phyloP scores from a whole-genome alignment of 2,329 filamentous ascomycete species.

The Tricladium varicosporioides region DNA sequence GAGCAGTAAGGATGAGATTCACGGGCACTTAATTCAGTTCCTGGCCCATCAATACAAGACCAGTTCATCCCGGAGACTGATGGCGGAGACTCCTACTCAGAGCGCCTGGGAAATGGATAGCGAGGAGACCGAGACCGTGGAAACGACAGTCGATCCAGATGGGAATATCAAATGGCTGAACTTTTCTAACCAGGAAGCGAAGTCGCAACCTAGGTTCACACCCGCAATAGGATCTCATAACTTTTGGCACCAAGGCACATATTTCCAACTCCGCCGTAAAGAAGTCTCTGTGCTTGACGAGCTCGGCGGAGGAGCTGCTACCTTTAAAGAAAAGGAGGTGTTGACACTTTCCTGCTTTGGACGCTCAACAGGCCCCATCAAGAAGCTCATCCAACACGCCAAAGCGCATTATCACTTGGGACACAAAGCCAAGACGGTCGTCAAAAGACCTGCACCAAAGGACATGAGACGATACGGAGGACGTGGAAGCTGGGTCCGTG shows the following conservation, averaged over 20 bases:
- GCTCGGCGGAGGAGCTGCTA: slow-evolving; percentile 21
- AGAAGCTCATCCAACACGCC: slow-evolving; percentile 51
- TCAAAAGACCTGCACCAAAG: slow-evolving; percentile 52
- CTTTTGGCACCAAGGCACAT: slow-evolving; percentile 54
- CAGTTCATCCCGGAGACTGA: slow-evolving; percentile 49
- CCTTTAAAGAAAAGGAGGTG: slow-evolving; percentile 51
- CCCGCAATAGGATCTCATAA: slow-evolving; percentile 52
- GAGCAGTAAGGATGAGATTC: slow-evolving; percentile 55
- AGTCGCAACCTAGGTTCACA: slow-evolving; percentile 50
- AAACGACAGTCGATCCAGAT: slow-evolving; percentile 40
- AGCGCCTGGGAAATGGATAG: slow-evolving; percentile 50
- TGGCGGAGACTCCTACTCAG: slow-evolving; percentile 53
- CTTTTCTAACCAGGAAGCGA: slow-evolving; percentile 57
- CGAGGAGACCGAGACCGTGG: slow-evolving; percentile 45
- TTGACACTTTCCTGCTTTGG: slow-evolving; percentile 55
- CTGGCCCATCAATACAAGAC: slow-evolving; percentile 52
- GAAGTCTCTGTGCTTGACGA: slow-evolving; percentile 27
- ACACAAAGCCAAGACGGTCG: slow-evolving; percentile 55
- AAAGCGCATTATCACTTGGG: slow-evolving; percentile 51
- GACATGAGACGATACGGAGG: slow-evolving; percentile 45
- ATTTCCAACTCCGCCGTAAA: slow-evolving; percentile 42
- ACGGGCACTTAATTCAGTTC: slow-evolving; percentile 57
- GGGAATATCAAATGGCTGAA: slow-evolving; percentile 49
- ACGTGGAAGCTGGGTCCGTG: slow-evolving; percentile 51
- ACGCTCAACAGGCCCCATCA: slow-evolving; percentile 50